Base-by-base conservation (phyloP, 371 early-diverging fungal genomes). In the Actinomortierella wolfii region DNA sequence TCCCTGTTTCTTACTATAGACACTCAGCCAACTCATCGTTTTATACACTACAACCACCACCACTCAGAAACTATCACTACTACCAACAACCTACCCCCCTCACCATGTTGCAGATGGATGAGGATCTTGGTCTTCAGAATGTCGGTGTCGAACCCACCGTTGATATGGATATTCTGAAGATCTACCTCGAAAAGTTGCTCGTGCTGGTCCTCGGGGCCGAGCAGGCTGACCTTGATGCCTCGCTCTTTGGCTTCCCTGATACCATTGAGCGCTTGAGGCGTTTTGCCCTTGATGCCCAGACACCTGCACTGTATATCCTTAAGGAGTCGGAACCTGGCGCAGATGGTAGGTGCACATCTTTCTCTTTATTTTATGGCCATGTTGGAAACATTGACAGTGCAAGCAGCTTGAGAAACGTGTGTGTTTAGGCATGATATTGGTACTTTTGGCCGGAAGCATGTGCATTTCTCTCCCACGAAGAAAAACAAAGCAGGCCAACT, bases 201-300 rank as follows among this genome's bases (percentile, higher is more conserved):
- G 89, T 90, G 0, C 70, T 93, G 17, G 80, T 94, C 2, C 76
- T 95, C 39, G 93, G 87, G 44, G 90, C 90, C 2, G 88, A 89
- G 39, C 64, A 68, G 8, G 50, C 68, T 17, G 90, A 90, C 57
- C 79, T 87, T 11, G 80, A 82, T 57, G 76, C 77, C 54, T 85
- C 87, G 15, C 67, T 92, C 45, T 87, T 90, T 57, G 56, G 83
- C 26, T 80, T 81, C 50, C 86, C 89, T 11, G 94, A 93, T 45
- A 85, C 91, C 9, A 57, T 77, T 4, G 94, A 92, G 50, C 91
- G 84, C 70, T 85, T 91, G 64, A 83, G 81, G 46, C 84, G 89
- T 9, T 96, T 94, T 81, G 89, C 91, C 20, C 86, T 81, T 55
- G 96, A 96, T 67, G 78, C 89, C 2, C 86, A 86, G 54, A 76